Evolutionary conservation across 2,329 filamentous ascomycete genomes (phyloP).

Genomic region (Cladosporium cucumerinum): DNA sequence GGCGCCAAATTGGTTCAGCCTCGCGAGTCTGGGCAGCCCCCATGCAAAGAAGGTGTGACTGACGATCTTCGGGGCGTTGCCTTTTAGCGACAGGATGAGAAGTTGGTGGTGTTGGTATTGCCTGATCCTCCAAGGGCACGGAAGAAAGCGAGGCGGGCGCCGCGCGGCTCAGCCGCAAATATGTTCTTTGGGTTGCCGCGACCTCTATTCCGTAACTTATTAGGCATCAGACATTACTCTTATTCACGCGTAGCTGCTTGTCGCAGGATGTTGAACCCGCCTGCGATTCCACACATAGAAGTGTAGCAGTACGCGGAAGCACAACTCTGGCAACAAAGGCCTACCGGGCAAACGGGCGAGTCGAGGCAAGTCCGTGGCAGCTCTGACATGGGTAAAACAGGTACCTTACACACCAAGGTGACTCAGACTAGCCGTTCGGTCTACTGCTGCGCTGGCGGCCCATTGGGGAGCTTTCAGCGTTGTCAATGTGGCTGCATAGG

Average conservation of each 20-base stretch:
- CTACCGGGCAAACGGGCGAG: neutral
- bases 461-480: neutral
- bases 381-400: neutral
- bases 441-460: too few species aligned
- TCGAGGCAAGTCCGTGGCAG: neutral
- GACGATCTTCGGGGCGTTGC: neutral
- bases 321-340: too few species aligned
- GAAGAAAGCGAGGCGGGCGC: neutral
- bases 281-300: neutral
- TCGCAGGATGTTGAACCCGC: neutral
- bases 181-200: neutral
- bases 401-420: neutral
- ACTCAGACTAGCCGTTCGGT: neutral
- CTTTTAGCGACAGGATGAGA: neutral
- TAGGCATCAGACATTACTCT: neutral
- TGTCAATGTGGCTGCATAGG: neutral
- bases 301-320: neutral
- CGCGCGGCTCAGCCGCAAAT: neutral
- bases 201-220: neutral
- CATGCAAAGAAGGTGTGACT: neutral
- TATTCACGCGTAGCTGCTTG: neutral
- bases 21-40: neutral
- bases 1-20: neutral
- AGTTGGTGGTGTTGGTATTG: neutral
- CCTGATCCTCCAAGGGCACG: neutral